Evolutionary conservation across 768 basidiomycete species (phyloP), one percentile per base, ranked within the genome.

Genomic region (Termitomyces sp.): DNA sequence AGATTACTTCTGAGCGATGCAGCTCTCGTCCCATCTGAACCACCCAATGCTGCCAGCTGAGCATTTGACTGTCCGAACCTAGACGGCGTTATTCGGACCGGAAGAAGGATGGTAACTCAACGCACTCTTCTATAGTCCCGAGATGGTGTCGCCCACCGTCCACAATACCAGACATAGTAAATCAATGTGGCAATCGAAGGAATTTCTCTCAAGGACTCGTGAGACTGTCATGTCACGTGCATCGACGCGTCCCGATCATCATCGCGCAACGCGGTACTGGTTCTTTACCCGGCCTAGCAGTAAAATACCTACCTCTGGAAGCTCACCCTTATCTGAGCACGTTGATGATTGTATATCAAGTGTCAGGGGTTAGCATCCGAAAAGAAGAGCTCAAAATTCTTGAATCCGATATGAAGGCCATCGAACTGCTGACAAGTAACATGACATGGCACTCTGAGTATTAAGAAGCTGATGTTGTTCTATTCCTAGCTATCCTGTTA

Each of bases 41-140:
- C 51, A 52, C 36, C 59, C 31, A 51, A 51, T 36, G 48, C 54
- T 44, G 58, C 58, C 62, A 65, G 39, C 48, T 71, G 66, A 3
- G 68, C 58, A 54, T 73, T 73, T 20, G 76, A 72, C 44, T 68
- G 56, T 20, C 62, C 70, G 48, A 75, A 75, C 66, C 77, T 78
- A 12, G 16, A 8, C 36, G 42, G 34, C 6, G 31, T 27, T 52
- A 58, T 36, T 20, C 44, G 50, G 54, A 20, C 20, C 18, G 7
- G 5, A 20, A 22, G 16, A 42, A 31, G 18, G 13, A 15, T 5
- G 41, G 22, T 27, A 37, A 16, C 12, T 47, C 11, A 44, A 46
- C 69, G 55, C 57, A 72, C 72, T 73, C 71, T 65, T 69, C 64
- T 46, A 70, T 69, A 12, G 69, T 71, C 22, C 58, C 66, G 16